Conservation (phyloP, 352 stramenopile species). For the Pythium pyrilobum region DNA sequence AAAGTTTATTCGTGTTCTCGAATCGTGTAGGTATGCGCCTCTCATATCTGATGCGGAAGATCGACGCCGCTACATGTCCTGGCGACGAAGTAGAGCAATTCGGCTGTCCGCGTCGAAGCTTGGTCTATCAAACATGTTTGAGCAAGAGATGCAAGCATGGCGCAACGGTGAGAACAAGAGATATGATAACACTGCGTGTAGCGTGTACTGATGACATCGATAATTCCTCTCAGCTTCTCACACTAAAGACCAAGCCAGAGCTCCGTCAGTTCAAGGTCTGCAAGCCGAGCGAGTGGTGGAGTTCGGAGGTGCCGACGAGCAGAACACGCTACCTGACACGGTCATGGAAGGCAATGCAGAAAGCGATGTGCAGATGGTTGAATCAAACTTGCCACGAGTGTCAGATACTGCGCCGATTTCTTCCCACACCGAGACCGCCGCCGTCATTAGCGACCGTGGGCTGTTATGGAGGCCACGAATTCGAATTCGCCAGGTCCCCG, state of each 20-base stretch:
- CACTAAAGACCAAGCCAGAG: too few relatives aligned
- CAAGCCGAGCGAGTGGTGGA: too few relatives aligned
- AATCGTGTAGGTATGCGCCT: slow-evolving; percentile 26
- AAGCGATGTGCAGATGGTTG: neutral
- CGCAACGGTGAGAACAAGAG: too few relatives aligned
- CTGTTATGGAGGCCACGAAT: slow-evolving; percentile 15
- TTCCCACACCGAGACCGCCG: neutral
- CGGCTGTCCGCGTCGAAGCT: slow-evolving; percentile 31
- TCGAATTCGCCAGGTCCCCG: slow-evolving; percentile 8
- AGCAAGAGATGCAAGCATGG: slow-evolving; percentile 25
- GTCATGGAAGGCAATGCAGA: slow-evolving; percentile 2
- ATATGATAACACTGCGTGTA: too few relatives aligned
- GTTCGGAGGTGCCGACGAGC: neutral
- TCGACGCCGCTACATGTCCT: slow-evolving; percentile 48
- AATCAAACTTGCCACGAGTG: neutral
- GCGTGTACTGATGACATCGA: too few relatives aligned
- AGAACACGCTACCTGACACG: neutral
- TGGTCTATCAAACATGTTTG: slow-evolving; percentile 26
- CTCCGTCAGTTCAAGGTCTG: too few relatives aligned
- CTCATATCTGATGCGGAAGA: slow-evolving; percentile 33
- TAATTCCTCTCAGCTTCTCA: too few relatives aligned
- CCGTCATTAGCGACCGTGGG: slow-evolving; percentile 1
- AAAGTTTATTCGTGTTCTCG: neutral
- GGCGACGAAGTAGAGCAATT: slow-evolving; percentile 40
- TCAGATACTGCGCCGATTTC: too few relatives aligned